phyloP scores from a whole-genome alignment of 2,329 filamentous ascomycete species.

The Pestalotiopsis sp. region DNA sequence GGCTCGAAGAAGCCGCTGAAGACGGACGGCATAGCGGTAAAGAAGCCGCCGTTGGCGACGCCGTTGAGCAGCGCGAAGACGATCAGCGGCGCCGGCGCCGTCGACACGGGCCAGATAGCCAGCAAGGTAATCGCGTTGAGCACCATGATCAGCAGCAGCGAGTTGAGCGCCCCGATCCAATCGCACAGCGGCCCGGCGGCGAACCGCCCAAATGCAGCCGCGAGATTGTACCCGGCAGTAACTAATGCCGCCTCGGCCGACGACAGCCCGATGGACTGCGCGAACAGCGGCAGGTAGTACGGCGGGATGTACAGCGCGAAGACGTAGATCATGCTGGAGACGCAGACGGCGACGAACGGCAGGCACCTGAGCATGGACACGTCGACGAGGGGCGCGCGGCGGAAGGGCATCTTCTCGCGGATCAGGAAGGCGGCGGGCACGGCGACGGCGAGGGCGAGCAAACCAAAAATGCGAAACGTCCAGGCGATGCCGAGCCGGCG shows the following conservation, averaged over 20 bases:
- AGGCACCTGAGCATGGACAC: neutral
- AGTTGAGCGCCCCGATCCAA: constrained; percentile 55
- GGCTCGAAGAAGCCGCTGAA: constrained; percentile 62
- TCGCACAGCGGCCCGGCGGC: constrained; percentile 39
- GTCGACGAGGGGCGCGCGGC: neutral
- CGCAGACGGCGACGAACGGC: neutral
- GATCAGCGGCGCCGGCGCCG: constrained; percentile 52
- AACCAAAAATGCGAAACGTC: neutral
- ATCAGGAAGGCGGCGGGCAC: neutral
- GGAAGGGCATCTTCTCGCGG: neutral
- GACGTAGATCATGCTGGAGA: neutral
- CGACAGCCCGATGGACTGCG: neutral
- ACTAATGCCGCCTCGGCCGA: neutral
- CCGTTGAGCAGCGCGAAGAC: constrained; percentile 63
- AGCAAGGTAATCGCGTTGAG: constrained; percentile 60
- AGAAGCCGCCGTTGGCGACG: constrained; percentile 63
- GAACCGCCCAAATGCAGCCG: neutral
- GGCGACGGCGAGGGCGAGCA: neutral
- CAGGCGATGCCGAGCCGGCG: neutral
- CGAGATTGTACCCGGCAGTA: neutral
- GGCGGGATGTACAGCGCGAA: neutral
- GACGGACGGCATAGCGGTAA: constrained; percentile 64
- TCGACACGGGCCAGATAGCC: constrained; percentile 61
- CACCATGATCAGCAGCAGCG: constrained; percentile 50
- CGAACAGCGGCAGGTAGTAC: neutral